Base-by-base conservation (phyloP, 2,329 filamentous ascomycete species). In the Epichloe elymi region DNA sequence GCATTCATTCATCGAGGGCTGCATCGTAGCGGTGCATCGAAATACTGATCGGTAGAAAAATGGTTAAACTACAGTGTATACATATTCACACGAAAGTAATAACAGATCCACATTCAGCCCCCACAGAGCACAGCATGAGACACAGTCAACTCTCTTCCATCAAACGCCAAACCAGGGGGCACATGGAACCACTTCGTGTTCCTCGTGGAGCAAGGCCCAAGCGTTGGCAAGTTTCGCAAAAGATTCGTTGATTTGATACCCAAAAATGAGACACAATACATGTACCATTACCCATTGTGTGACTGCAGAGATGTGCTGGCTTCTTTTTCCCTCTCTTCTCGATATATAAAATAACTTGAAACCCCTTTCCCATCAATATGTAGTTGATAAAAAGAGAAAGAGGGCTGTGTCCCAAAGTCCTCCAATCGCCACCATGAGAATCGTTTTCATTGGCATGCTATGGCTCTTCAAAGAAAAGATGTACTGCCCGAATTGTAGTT, bases 211-310 rank as follows among this genome's bases (percentile, higher is more conserved):
- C 11, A 20, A 17, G 39, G 17, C 10, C 3, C 8, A 12, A 11
- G 39, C 17, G 19, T 41, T 41, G 12, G n/a, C n/a, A 41, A 23
- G 26, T 19, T 17, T 17, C 17, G 20, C 17, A 30, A 12, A 12
- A 48, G 35, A 46, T 19, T 40, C 19, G 49, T 46, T 41, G 23
- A 46, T 33, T 51, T 46, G 38, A 41, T 51, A 36, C 46, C 37
- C 43, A 40, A 45, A 40, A 46, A 41, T 12, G 12, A 36, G 37
- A 35, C 20, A 51, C n/a, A 15, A 23, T 40, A 51, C 20, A 35
- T 36, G 20, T 38, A 23, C 38, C 35, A 2, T 14, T 15, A 44
- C 8, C 38, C 38, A 36, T 30, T 11, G 30, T 14, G 12, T 8
- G 8, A 33, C 17, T 12, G 35, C 35, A 41, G 30, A 35, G 42